These are phyloP conservation scores for Saraca asoca DNA, from an alignment of 331 rosid genomes.

Conservation along the genomic window DNA sequence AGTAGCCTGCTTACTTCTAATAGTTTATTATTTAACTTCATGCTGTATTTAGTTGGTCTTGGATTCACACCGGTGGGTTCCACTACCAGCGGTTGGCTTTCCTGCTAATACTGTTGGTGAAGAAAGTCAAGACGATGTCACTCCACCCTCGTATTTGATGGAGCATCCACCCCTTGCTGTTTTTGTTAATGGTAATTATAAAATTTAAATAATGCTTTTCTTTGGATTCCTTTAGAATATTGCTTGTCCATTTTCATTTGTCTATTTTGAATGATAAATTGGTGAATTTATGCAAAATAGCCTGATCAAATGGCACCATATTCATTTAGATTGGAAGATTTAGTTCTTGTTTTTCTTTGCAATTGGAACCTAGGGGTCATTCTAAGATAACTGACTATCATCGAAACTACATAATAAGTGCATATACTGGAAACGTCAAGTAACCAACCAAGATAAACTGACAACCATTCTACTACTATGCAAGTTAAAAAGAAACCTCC, in stretches of 20 bases:
- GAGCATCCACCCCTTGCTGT: conserved; percentile 99
- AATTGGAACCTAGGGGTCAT: neutral
- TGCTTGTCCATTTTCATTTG: conserved; percentile 23
- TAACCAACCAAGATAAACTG: neutral
- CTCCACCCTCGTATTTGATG: conserved; percentile 91
- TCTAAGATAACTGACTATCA: neutral
- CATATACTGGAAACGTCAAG: too few species aligned
- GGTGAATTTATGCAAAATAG: neutral
- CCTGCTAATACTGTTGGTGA: conserved; percentile 58
- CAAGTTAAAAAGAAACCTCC: too few species aligned
- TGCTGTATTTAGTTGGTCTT: conserved; percentile 68
- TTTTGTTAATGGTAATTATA: conserved; percentile 77
- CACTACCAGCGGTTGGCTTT: conserved; percentile 90
- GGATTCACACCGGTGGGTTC: conserved; percentile 99
- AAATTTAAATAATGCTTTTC: conserved; percentile 33
- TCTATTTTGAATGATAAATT: neutral
- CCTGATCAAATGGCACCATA: too few species aligned
- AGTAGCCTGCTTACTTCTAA: conserved; percentile 5
- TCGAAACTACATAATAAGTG: too few species aligned
- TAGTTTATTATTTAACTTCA: conserved; percentile 24
- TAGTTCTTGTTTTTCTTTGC: neutral
- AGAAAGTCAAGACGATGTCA: conserved; percentile 83
- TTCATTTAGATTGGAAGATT: neutral
- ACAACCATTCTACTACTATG: neutral
- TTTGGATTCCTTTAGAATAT: conserved; percentile 13